phyloP scores from a whole-genome alignment of 345 rosid species.

The Brassica incana region DNA sequence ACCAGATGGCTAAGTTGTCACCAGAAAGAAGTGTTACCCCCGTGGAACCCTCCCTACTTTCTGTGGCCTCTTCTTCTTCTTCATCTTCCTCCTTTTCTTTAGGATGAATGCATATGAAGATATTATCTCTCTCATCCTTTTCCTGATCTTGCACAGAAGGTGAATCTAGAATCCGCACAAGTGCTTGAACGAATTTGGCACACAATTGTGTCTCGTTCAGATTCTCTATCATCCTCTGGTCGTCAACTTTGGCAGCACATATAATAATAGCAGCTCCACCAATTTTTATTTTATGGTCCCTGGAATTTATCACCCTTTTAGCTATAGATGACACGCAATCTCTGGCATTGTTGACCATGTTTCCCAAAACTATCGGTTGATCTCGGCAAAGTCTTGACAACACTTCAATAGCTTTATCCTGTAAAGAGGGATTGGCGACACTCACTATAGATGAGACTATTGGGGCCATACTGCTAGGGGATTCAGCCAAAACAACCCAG shows the following conservation, averaged over 20 bases:
- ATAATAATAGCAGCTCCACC: constrained; percentile 92
- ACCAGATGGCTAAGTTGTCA: constrained; percentile 77
- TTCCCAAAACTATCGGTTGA: constrained; percentile 80
- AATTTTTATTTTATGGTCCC: constrained; percentile 70
- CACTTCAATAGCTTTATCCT: constrained; percentile 95
- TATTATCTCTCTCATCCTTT: constrained; percentile 50
- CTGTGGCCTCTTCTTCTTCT: constrained; percentile 48
- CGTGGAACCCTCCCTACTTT: constrained; percentile 46
- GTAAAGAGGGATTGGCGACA: constrained; percentile 62
- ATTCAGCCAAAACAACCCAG: constrained; percentile 90
- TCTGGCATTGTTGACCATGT: constrained; percentile 57
- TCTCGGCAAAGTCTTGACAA: constrained; percentile 82
- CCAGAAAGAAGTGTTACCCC: constrained; percentile 66
- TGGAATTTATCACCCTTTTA: constrained; percentile 68
- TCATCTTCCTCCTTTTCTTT: constrained; percentile 44
- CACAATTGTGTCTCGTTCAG: constrained; percentile 73
- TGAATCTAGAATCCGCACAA: constrained; percentile 64
- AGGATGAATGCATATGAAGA: constrained; percentile 60
- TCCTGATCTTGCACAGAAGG: constrained; percentile 50
- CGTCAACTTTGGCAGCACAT: constrained; percentile 90
- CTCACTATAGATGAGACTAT: constrained; percentile 76
- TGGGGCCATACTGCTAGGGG: constrained; percentile 71
- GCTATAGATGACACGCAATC: constrained; percentile 71
- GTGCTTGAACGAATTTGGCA: constrained; percentile 64
- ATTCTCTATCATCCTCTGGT: constrained; percentile 75